phyloP scores from a whole-genome alignment of 345 rosid genomes.

The Anastatica hierochuntica region DNA sequence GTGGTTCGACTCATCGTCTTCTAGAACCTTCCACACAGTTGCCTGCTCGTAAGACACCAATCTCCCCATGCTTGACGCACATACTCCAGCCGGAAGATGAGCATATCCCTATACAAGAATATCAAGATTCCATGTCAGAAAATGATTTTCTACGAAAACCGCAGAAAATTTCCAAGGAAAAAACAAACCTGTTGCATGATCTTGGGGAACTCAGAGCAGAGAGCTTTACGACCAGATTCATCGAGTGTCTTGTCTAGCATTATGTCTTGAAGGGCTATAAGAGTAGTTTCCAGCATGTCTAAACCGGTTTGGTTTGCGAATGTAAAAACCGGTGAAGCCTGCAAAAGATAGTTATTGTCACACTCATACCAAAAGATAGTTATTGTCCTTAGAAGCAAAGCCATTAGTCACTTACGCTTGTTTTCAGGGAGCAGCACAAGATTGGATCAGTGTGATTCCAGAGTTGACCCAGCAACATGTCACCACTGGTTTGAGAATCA shows the following conservation, averaged over 20 bases:
- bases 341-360: conserved; percentile 10
- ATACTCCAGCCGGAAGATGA: conserved; percentile 64
- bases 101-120: conserved; percentile 44
- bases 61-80: conserved; percentile 86
- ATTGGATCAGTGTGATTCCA: conserved; percentile 87
- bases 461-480: conserved; percentile 67
- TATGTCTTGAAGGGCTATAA: conserved; percentile 86
- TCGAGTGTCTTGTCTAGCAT: conserved; percentile 80
- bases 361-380: background rate
- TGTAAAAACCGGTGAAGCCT: conserved; percentile 76
- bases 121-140: background rate
- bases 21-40: conserved; percentile 20
- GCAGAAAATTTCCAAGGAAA: background rate
- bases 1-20: conserved; percentile 64
- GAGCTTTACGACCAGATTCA: conserved; percentile 63
- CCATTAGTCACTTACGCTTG: conserved; percentile 38
- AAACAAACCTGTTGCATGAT: conserved; percentile 77
- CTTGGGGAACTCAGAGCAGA: conserved; percentile 75
- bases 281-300: conserved; percentile 94
- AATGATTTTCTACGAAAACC: background rate
- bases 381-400: background rate
- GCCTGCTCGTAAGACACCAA: conserved; percentile 68
- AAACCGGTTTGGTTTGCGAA: conserved; percentile 92
- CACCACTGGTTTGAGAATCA: conserved; percentile 42
- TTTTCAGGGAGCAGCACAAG: conserved; percentile 86